Evolutionary conservation across 2,329 filamentous ascomycete genomes (phyloP), one percentile per base, ranked within the genome.

Genomic region (Didymella arachidicola): DNA sequence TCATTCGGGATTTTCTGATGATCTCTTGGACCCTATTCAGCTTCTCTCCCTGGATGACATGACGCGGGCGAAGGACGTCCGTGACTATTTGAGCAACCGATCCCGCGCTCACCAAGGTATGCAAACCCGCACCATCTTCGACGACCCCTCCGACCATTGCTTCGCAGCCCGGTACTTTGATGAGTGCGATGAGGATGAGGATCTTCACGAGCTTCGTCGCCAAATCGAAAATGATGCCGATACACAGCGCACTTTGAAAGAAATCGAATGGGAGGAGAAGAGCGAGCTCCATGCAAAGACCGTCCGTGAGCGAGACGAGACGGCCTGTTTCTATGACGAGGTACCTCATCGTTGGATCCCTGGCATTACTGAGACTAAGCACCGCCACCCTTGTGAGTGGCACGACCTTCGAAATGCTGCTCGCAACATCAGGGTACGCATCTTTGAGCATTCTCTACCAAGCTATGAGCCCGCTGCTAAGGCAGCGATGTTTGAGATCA

Each of bases 11-110:
- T 83, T 91, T 45, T 61, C 71, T 0, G 72, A 82, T 0, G 76
- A 81, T 3, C 66, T 83, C 0, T 72, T 91, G 1, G 81, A 89
- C 64, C 76, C 81, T 2, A 75, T 91, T 0, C 83, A 86, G 3
- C 63, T 90, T 0, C 73, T 81, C 0, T 72, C 70, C 0, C 61
- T 74, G 1, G 41, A 65, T 1, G 82, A 87, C 10, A 82, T 90
- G 80, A 27, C 66, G 0, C 80, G 84, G 0, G 77, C 89, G 0
- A 76, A 79, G 1, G 47, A 59, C 0, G 76, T 89, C 0, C 84
- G 88, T 51, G 44, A 18, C 0, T 82, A 89, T 57, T 68, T 89
- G 2, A 51, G 70, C 0, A 16, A 54, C 0, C 79, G 86, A 10
- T 67, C 72, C 12, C 59, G 49, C 2, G 51, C 53, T 0, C 71